phyloP scores from a whole-genome alignment of 768 basidiomycete species.

The Scleroderma citrinum region DNA sequence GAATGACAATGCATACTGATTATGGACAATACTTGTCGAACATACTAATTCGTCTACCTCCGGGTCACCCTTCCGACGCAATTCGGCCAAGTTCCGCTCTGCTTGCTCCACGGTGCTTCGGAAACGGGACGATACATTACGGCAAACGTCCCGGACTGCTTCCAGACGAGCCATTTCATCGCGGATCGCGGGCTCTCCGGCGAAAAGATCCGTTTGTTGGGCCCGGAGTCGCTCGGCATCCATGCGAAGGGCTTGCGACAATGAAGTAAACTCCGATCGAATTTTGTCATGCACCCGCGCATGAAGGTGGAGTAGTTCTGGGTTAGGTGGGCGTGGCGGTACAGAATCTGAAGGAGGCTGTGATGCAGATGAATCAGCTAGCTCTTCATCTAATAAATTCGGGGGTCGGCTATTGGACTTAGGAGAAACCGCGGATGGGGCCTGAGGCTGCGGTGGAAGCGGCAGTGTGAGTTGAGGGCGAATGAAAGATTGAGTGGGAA shows the following conservation, averaged over 20 bases:
- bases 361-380: slow-evolving; percentile 14
- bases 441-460: slow-evolving; percentile 15
- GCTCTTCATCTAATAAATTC: slow-evolving; percentile 64
- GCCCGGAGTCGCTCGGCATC: slow-evolving; percentile 74
- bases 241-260: slow-evolving; percentile 54
- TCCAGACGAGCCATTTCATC: slow-evolving; percentile 95
- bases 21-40: slow-evolving; percentile 91
- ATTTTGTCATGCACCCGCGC: slow-evolving; percentile 72
- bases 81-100: slow-evolving; percentile 69
- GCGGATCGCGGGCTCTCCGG: slow-evolving; percentile 88
- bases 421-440: slow-evolving; percentile 11
- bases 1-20: slow-evolving; percentile 57
- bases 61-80: slow-evolving; percentile 81
- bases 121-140: slow-evolving; percentile 64
- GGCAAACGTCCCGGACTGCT: slow-evolving; percentile 90
- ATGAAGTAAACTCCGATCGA: slow-evolving; percentile 61
- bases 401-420: slow-evolving; percentile 27
- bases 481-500: slow-evolving; percentile 13
- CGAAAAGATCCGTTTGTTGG: slow-evolving; percentile 77
- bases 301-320: slow-evolving; percentile 80
- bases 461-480: slow-evolving; percentile 23
- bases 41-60: slow-evolving; percentile 97
- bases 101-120: slow-evolving; percentile 57
- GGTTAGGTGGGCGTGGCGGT: slow-evolving; percentile 84
- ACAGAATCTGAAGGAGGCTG: slow-evolving; percentile 30